Conservation (phyloP, 1,139 yeast species). For the Lodderomyces parapsilosis region DNA sequence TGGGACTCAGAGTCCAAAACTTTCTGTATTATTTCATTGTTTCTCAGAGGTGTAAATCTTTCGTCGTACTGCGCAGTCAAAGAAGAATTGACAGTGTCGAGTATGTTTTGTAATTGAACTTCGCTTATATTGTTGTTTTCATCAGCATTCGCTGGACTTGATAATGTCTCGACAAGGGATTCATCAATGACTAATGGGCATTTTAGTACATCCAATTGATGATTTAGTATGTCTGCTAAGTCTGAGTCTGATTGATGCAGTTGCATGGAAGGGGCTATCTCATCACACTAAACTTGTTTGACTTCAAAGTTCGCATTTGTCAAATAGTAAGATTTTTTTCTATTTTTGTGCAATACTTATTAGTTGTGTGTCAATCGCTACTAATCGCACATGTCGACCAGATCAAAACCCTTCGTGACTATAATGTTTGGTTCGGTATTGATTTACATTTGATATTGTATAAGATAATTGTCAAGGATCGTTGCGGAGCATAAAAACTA, state of each 20-base stretch:
- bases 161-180: constrained; percentile 15
- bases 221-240: not conserved
- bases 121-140: constrained; percentile 14
- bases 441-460: too few relatives aligned
- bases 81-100: constrained; percentile 29
- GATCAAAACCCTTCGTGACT: too few relatives aligned
- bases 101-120: constrained; percentile 22
- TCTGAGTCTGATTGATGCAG: not conserved
- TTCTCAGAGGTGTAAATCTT: constrained; percentile 29
- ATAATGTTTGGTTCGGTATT: too few relatives aligned
- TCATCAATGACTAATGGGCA: constrained; percentile 23
- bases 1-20: constrained; percentile 33
- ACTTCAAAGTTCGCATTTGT: too few relatives aligned
- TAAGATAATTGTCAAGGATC: too few relatives aligned
- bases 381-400: too few relatives aligned
- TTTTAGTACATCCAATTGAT: constrained; percentile 24
- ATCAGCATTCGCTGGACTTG: constrained; percentile 12
- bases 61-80: constrained; percentile 28
- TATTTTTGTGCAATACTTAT: too few relatives aligned
- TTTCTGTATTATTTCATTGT: constrained; percentile 38
- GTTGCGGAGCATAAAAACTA: too few relatives aligned
- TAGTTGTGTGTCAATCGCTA: too few relatives aligned
- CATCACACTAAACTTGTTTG: too few relatives aligned
- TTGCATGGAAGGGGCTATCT: too few relatives aligned
- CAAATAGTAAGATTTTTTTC: too few relatives aligned